phyloP scores from a whole-genome alignment of 1,284 basidiomycete species.

The Papiliotrema nemorosa region DNA sequence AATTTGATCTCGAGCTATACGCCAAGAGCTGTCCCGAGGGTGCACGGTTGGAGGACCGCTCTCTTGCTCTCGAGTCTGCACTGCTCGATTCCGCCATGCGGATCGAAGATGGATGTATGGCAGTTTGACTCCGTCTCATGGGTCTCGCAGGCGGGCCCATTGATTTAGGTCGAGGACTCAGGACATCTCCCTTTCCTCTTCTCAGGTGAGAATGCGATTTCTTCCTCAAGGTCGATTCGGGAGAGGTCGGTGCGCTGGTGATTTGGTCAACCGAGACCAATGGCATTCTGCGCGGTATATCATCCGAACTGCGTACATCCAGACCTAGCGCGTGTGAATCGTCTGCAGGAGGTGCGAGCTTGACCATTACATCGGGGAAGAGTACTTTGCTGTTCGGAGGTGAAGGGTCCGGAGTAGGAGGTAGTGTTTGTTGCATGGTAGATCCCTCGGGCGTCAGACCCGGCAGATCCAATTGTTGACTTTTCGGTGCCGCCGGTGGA shows the following conservation, averaged over 20 bases:
- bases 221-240: background rate
- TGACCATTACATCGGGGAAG: conserved; percentile 30
- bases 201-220: conserved; percentile 5
- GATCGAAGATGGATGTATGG: conserved; percentile 26
- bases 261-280: background rate
- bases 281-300: background rate
- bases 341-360: conserved; percentile 28
- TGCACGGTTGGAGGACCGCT: conserved; percentile 12
- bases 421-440: conserved; percentile 10
- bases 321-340: conserved; percentile 2
- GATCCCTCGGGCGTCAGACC: conserved; percentile 2
- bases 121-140: conserved; percentile 25
- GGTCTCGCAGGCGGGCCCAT: conserved; percentile 19
- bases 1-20: conserved; percentile 5
- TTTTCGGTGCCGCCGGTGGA: conserved; percentile 14
- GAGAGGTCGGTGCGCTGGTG: background rate
- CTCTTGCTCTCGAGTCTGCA: conserved; percentile 16
- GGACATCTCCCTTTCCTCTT: background rate
- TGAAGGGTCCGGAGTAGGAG: conserved; percentile 33
- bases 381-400: conserved; percentile 21
- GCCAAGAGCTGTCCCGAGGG: conserved; percentile 4
- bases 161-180: conserved; percentile 15
- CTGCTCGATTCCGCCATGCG: conserved; percentile 36
- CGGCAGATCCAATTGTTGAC: conserved; percentile 3
- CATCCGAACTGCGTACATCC: background rate